Base-by-base conservation (phyloP, 2,329 filamentous ascomycete species). In the Hypoxylon rubiginosum region DNA sequence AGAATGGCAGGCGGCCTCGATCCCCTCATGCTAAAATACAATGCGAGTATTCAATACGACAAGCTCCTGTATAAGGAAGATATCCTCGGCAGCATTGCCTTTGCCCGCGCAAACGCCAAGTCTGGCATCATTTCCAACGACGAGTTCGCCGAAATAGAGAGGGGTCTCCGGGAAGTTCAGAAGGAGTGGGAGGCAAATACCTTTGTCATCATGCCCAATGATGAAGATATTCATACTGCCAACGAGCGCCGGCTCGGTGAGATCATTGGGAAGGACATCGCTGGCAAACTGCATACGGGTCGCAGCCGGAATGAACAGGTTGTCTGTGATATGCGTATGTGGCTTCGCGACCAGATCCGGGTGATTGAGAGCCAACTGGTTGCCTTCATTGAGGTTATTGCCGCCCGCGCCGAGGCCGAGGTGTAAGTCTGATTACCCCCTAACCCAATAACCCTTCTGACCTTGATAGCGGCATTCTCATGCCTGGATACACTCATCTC, bases 281-380 rank as follows among this genome's bases (percentile, higher is more conserved):
- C 91, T 0, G 93, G 94, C 24, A 97, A 97, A 83, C 87, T 97
- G 62, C 94, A 97, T 81, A 97, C 94, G 2, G 91, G 91, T 46
- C 90, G 94, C 56, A 94, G 91, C 78, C 88, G 94, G 72, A 97
- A 97, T 76, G 94, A 97, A 81, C 94, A 97, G 81, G 89, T 97
- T 61, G 93, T 90, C 51, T 94, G 91, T 21, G 93, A 97, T 75
- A 95, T 97, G 92, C 90, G 93, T 66, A 83, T 97, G 78, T 97
- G 93, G 93, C 81, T 97, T 68, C 86, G 93, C 46, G 90, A 94
- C 69, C 86, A 91, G 81, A 82, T 97, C 62, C 85, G 85, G 61
- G 83, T 84, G 69, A 88, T 97, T 55, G 92, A 97, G 72, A 78
- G 73, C 36, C 88, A 90, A 72, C 84, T 97, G 4, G 83, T 88